These are phyloP conservation scores for Blastomyces emzantsi DNA, from an alignment of 2,329 filamentous ascomycete species.

Conservation along the genomic window DNA sequence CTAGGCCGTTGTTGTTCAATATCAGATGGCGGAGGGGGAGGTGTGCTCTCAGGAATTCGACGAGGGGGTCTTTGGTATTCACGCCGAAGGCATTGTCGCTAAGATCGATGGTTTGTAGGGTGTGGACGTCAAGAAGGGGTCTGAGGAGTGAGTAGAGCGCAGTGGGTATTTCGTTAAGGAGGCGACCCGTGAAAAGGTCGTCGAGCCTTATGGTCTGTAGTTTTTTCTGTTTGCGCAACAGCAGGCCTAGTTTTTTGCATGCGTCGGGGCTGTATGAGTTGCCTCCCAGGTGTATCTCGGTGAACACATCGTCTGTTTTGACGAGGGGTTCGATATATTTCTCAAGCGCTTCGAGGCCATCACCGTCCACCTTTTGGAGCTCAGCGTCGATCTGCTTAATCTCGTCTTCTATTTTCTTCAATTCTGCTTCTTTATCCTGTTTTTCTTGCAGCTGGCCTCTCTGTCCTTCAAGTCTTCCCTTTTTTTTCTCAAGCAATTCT, in stretches of 20 bases:
- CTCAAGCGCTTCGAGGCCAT: constrained; percentile 78
- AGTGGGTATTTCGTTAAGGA: constrained; percentile 86
- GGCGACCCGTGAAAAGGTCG: constrained; percentile 93
- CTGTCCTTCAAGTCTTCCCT: background rate
- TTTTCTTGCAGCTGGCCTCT: background rate
- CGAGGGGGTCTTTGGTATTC: constrained; percentile 85
- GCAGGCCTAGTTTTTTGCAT: constrained; percentile 72
- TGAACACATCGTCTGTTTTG: constrained; percentile 58
- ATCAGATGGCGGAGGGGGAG: constrained; percentile 87
- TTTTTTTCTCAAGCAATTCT: background rate
- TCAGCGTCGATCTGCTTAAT: background rate
- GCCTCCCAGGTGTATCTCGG: constrained; percentile 77
- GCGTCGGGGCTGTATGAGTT: constrained; percentile 91
- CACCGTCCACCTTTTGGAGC: constrained; percentile 23
- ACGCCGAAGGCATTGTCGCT: constrained; percentile 98
- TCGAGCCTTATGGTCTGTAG: constrained; percentile 79
- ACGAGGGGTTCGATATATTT: constrained; percentile 68
- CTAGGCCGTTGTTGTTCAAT: constrained; percentile 97
- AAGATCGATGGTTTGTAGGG: constrained; percentile 84
- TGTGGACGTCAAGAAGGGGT: constrained; percentile 73
- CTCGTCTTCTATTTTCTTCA: background rate
- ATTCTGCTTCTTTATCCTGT: background rate
- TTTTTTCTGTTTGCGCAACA: constrained; percentile 74
- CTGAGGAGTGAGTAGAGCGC: constrained; percentile 79
- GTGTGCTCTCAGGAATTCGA: constrained; percentile 82